A percentile compares a stretch with the other conserved stretches of the same genome.
Evolutionary conservation across 306 rosid species (phyloP).

Genomic region (Citrullus colocynthis): DNA sequence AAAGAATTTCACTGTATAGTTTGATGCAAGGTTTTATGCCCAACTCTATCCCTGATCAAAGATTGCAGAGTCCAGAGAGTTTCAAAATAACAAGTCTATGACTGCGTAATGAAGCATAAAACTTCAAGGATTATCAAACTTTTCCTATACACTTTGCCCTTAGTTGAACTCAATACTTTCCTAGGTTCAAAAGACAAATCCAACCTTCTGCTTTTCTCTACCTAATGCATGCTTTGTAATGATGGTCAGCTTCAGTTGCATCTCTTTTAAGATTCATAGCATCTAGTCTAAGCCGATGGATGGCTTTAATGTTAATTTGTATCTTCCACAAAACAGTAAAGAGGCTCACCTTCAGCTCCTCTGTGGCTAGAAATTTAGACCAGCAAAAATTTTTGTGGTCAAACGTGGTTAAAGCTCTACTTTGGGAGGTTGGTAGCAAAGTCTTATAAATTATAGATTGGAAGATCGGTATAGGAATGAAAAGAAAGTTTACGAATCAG

Average conservation of each 20-base stretch:
- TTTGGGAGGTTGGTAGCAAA: not conserved
- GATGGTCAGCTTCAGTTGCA: not conserved
- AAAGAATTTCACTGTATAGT: not conserved
- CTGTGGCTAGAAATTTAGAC: not conserved
- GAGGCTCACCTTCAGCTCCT: not conserved
- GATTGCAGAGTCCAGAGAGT: not conserved
- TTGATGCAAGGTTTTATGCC: not conserved
- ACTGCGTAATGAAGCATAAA: not conserved
- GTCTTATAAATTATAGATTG: not conserved
- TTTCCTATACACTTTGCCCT: not conserved
- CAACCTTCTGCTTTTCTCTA: not conserved
- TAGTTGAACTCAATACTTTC: not conserved
- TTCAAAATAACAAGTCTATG: not conserved
- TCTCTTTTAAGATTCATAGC: not conserved
- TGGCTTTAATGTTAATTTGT: not conserved
- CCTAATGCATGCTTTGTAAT: not conserved
- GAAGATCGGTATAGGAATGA: not conserved
- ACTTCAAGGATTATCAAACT: not conserved
- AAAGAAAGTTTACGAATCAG: not conserved
- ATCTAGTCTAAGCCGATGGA: not conserved
- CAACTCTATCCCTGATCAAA: not conserved
- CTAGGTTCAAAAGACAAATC: not conserved
- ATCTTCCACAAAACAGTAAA: not conserved
- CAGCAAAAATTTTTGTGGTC: not conserved
- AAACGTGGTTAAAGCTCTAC: not conserved